A percentile compares a stretch with the other conserved stretches of the same genome.
phyloP scores from a whole-genome alignment of 2,329 filamentous ascomycete species.

The Xylariaceae sp. region DNA sequence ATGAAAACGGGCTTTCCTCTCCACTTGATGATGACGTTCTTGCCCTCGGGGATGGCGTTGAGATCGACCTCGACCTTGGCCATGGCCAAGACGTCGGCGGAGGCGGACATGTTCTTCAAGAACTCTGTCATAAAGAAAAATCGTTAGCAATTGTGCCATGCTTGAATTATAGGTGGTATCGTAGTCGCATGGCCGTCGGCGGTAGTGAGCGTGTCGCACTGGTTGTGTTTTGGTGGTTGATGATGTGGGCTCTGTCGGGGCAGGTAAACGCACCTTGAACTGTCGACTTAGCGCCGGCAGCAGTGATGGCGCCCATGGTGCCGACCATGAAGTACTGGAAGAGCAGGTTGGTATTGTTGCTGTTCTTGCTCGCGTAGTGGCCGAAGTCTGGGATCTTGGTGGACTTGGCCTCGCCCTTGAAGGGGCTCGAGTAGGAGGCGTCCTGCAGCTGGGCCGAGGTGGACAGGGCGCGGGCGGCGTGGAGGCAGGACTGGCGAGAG shows the following conservation, averaged over 20 bases:
- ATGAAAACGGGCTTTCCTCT: constrained; percentile 99
- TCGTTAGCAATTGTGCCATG: neutral
- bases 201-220: too few relatives aligned
- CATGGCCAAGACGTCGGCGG: constrained; percentile 96
- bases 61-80: constrained; percentile 99
- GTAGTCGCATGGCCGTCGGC: too few relatives aligned
- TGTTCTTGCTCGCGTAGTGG: constrained; percentile 74
- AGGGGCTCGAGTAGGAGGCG: constrained; percentile 57
- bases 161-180: too few relatives aligned
- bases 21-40: constrained; percentile 99
- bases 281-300: constrained; percentile 94
- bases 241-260: neutral
- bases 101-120: constrained; percentile 99
- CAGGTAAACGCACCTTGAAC: constrained; percentile 78
- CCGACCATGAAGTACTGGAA: constrained; percentile 99
- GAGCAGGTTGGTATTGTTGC: constrained; percentile 73
- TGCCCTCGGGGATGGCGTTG: constrained; percentile 90
- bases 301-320: constrained; percentile 85
- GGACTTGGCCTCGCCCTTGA: constrained; percentile 57
- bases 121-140: constrained; percentile 65
- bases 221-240: too few relatives aligned
- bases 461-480: constrained; percentile 53
- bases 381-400: constrained; percentile 84
- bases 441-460: constrained; percentile 50
- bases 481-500: constrained; percentile 40